Percentiles rank a stretch among this genome's conserved stretches.
phyloP scores from a whole-genome alignment of 148 eudicot genomes.

The Nepenthes gracilis region DNA sequence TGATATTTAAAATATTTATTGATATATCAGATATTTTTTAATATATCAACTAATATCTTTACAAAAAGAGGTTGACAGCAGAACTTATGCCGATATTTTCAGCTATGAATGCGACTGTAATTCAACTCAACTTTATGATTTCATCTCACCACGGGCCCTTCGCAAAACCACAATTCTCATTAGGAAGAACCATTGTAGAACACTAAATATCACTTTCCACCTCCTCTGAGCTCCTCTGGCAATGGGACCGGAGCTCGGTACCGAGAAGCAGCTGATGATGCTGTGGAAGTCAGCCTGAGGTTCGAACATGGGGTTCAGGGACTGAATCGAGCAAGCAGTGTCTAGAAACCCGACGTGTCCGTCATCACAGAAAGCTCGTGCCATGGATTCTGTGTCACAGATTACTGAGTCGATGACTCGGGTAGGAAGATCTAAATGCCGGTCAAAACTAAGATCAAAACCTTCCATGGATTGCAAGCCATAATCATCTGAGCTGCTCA shows the following conservation, averaged over 20 bases:
- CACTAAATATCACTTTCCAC: slow-evolving; percentile 51
- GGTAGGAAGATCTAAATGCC: slow-evolving; percentile 28
- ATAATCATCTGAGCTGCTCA: slow-evolving; percentile 46
- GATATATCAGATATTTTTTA: too few species aligned
- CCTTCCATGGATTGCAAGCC: slow-evolving; percentile 28
- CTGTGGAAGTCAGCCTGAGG: slow-evolving; percentile 24
- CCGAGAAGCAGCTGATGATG: slow-evolving; percentile 19
- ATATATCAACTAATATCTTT: too few species aligned
- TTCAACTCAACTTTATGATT: too few species aligned
- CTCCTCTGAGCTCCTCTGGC: slow-evolving; percentile 33
- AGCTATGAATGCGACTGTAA: too few species aligned
- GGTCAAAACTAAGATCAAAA: slow-evolving; percentile 40
- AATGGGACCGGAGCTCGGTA: background rate
- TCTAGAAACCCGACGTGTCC: slow-evolving; percentile 44
- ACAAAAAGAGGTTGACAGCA: too few species aligned
- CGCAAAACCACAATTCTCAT: slow-evolving; percentile 19
- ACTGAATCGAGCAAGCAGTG: slow-evolving; percentile 28
- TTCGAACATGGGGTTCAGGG: slow-evolving; percentile 22
- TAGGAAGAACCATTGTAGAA: slow-evolving; percentile 37
- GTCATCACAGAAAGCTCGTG: slow-evolving; percentile 30
- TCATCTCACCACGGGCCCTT: too few species aligned
- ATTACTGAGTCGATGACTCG: slow-evolving; percentile 21
- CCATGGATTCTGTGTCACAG: slow-evolving; percentile 30
- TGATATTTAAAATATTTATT: too few species aligned
- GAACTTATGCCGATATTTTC: too few species aligned